phyloP scores from a whole-genome alignment of 305 asterid genomes.

The Fraxinus platypoda region DNA sequence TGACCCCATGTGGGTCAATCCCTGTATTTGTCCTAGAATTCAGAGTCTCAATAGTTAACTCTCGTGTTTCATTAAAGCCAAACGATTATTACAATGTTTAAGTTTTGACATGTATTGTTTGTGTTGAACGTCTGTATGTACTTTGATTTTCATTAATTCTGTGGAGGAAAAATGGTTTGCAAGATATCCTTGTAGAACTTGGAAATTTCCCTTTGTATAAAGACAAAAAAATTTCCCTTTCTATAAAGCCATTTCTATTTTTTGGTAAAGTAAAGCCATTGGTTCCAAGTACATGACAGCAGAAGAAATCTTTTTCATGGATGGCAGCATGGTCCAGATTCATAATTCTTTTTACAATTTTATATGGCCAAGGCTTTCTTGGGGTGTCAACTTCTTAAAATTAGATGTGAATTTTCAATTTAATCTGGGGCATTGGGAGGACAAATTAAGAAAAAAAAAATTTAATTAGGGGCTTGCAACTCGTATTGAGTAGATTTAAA shows the following conservation, averaged over 20 bases:
- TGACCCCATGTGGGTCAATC: no score
- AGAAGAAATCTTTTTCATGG: no score
- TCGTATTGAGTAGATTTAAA: background rate
- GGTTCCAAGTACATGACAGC: background rate
- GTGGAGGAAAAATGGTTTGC: background rate
- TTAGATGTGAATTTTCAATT: background rate
- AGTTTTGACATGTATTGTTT: no score
- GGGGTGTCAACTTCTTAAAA: background rate
- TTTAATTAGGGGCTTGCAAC: background rate
- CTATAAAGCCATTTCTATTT: constrained; percentile 20
- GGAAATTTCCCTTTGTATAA: background rate
- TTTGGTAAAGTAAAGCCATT: constrained; percentile 25
- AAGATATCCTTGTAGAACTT: constrained; percentile 22
- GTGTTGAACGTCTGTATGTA: background rate
- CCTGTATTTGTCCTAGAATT: no score
- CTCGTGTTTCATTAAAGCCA: background rate
- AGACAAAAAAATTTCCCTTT: background rate
- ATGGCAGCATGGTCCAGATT: background rate
- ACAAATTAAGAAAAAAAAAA: background rate
- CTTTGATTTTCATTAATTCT: background rate
- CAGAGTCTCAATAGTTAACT: background rate
- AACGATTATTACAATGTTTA: no score
- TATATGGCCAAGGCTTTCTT: background rate
- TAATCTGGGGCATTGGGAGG: background rate
- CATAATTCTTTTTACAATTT: background rate